A percentile compares a stretch with the other conserved stretches of the same genome.
These are phyloP conservation scores for Exserohilum rostratum DNA, from an alignment of 2,329 filamentous ascomycete genomes.

Conservation along the genomic window DNA sequence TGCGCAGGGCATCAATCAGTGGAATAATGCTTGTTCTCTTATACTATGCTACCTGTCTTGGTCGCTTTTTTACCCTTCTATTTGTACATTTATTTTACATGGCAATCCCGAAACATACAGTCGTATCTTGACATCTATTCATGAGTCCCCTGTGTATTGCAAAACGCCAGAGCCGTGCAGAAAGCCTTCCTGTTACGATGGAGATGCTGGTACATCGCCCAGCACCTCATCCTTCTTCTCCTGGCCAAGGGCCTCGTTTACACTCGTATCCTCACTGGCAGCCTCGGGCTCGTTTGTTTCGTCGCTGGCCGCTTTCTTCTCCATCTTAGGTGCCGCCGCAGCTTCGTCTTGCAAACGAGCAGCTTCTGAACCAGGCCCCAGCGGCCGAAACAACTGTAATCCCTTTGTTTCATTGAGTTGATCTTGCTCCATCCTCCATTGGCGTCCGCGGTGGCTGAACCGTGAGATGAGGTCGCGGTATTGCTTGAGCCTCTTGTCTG, in stretches of 20 bases:
- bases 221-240: conserved; percentile 8
- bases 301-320: background rate
- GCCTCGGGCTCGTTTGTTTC: background rate
- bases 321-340: background rate
- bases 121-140: background rate
- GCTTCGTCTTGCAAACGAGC: background rate
- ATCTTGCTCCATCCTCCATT: conserved; percentile 63
- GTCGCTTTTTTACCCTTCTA: background rate
- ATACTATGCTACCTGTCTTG: background rate
- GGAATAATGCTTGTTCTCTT: background rate
- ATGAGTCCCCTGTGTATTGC: background rate
- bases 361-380: conserved; percentile 37
- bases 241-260: conserved; percentile 2
- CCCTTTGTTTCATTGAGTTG: conserved; percentile 56
- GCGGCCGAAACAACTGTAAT: conserved; percentile 40
- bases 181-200: background rate
- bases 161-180: background rate
- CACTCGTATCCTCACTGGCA: background rate
- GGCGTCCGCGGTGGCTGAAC: conserved; percentile 62
- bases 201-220: conserved; percentile 5
- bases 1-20: background rate
- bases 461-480: conserved; percentile 54
- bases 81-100: conserved; percentile 4
- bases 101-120: background rate
- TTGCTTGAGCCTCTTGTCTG: conserved; percentile 46